Base-by-base conservation (phyloP, 768 basidiomycete species). In the Pisolithus microcarpus region DNA sequence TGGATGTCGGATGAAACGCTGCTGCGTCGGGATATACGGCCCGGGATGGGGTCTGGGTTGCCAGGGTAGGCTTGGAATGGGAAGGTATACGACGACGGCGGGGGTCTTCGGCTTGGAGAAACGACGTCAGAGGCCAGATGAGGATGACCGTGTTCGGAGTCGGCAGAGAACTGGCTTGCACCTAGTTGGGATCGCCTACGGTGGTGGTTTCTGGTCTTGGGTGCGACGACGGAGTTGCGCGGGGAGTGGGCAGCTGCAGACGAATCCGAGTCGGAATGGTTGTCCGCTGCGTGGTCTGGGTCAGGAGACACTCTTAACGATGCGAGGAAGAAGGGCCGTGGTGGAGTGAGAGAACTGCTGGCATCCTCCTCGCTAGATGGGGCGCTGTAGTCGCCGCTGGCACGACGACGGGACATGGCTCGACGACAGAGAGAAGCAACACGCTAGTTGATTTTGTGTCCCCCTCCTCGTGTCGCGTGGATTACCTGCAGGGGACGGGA, bases 61-160 rank as follows among this genome's bases (percentile, higher is more conserved):
- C 84, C 82, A 0, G 78, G 72, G 59, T 85, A 75, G 0, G 78
- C 75, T 60, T 84, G 78, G 71, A 81, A 83, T 13, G 82, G 82
- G 55, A 58, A 72, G 15, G 56, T 31, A 53, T 68, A 77, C 1
- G 75, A 57, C 0, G 73, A 75, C 0, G 76, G 76, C 0, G 75
- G 76, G 4, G 70, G 60, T 19, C 60, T 56, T 10, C 45, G 30
- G 16, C 16, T 28, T 21, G 30, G 49, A 42, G 2, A 11, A 23
- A 23, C 21, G 46, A 18, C 49, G 50, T 28, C 48, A 24, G 8
- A 38, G 21, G 3, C 16, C 11, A 11, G 15, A 24, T 11, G 16
- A 23, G 4, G 21, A 13, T 7, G 34, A 30, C 38, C 43, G 47
- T 52, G 54, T 16, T 50, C 62, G 2, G 59, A 46, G 9, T 57